Base-by-base conservation (phyloP, 306 rosid genomes). In the Sphenostylis stenocarpa region DNA sequence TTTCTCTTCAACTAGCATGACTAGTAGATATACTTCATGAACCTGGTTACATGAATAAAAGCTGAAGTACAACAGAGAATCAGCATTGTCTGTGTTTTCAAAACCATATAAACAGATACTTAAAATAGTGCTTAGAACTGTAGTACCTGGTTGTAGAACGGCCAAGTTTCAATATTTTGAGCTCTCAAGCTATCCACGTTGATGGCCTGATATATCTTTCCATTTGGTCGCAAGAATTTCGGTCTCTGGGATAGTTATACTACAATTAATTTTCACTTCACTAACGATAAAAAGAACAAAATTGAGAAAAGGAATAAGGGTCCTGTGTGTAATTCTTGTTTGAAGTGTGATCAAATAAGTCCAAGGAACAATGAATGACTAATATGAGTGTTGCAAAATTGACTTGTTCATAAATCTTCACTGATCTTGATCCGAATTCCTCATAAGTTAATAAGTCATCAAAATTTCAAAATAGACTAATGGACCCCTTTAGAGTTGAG, bases 101-200 rank as follows among this genome's bases (percentile, higher is more conserved):
- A n/a, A 53, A 20, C 70, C 16, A 26, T 43, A 15, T 26, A 69
- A 63, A 34, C 39, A 44, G 39, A 57, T 62, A 51, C 28, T 61
- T 12, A 43, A 69, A 75, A 31, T 14, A 33, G 15, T 44, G 26
- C 38, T 19, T 64, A 36, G 52, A 80, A 23, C 31, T 72, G 38
- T 19, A 49, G 19, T 81, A 89, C 98, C 97, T 91, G 96, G 83
- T 93, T 93, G 80, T 84, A 93, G 81, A 92, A 90, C 3, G 98
- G 98, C 91, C 93, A 80, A n/a, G 98, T 88, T 76, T 93, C 98
- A 81, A 90, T 85, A 75, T 93, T 93, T 81, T 93, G 92, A 69
- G 94, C 96, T 72, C 97, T 88, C 75, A 91, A 88, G 8, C 94
- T 88, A 68, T 91, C 97, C 76, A 68, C 79, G 85, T 86, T 90